phyloP scores from a whole-genome alignment of 345 rosid species.

The Fremontodendron californicum region DNA sequence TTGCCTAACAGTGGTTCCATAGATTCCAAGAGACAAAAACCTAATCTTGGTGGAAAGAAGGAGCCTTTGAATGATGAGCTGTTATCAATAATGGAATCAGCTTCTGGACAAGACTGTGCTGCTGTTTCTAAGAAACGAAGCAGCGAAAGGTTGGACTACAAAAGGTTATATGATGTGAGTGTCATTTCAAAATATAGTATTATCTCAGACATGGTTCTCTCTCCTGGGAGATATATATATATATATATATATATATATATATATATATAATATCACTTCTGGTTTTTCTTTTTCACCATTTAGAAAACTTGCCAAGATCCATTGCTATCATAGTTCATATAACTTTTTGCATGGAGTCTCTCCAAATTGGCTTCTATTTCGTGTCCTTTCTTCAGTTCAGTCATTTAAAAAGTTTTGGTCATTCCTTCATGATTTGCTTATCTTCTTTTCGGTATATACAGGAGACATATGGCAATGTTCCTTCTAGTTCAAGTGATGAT shows the following conservation, averaged over 20 bases:
- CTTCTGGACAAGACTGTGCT: constrained; percentile 35
- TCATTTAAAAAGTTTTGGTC: neutral
- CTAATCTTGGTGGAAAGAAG: constrained; percentile 26
- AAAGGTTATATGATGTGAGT: constrained; percentile 82
- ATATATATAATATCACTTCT: neutral
- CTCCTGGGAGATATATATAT: neutral
- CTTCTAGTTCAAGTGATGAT: constrained; percentile 53
- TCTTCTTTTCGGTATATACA: constrained; percentile 34
- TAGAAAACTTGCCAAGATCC: neutral
- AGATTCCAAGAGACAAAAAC: constrained; percentile 24
- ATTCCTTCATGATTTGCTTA: constrained; percentile 17
- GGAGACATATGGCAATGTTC: constrained; percentile 69
- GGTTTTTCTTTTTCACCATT: neutral
- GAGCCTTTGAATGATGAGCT: constrained; percentile 24
- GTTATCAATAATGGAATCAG: constrained; percentile 34
- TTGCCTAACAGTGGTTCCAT: constrained; percentile 8
- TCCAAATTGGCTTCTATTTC: neutral
- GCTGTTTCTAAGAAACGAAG: constrained; percentile 50
- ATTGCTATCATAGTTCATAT: neutral
- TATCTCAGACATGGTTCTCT: constrained; percentile 1
- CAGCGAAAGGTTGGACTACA: constrained; percentile 81
- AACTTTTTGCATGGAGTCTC: neutral
- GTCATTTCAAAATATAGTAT: constrained; percentile 12
- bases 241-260: neutral
- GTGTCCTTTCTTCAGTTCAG: neutral